Base-by-base conservation (phyloP, 1,284 basidiomycete genomes). In the Peniophora sp. region DNA sequence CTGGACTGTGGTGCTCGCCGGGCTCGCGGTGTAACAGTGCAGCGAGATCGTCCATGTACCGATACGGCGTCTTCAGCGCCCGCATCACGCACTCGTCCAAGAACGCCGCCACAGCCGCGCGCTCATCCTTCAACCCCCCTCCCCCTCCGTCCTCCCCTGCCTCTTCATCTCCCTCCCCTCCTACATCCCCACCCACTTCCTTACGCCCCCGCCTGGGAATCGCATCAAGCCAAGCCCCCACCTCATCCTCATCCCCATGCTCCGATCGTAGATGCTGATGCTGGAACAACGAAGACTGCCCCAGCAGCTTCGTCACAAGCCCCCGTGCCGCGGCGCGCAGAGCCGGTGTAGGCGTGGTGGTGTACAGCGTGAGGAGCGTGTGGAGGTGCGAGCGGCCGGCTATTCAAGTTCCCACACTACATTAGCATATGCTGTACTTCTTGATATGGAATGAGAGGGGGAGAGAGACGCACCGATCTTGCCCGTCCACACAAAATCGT, bases 31-130 rank as follows among this genome's bases (percentile, higher is more conserved):
- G n/a, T n/a, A 32, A 12, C 23, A 76, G 56, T 0, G 62, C 54
- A 24, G 73, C 71, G 50, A 78, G 64, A 11, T 85, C 82, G 60
- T 97, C 94, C 50, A 96, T 75, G 63, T 97, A 98, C 35, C 83
- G 79, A 64, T 95, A 91, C 0, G 92, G 89, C 1, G 85, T 88
- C 68, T 90, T 93, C 55, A 85, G 62, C 57, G 86, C 92, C n/a
- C 91, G 78, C 51, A 88, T 83, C 6, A 89, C 72, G 60, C 91
- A 96, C 45, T 94, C 90, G 58, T 98, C 94, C 12, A 97, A 57
- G 68, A 97, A 94, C 0, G 70, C 60, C 3, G 90, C 69, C 2
- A 94, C 76, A 35, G 75, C 68, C 10, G 75, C 76, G 45, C 69
- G 65, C 62, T 87, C 90, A 53, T 80, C 81, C 0, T 71, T 73